Evolutionary conservation across 148 eudicot genomes (phyloP).

Genomic region (Nepenthes mirabilis): DNA sequence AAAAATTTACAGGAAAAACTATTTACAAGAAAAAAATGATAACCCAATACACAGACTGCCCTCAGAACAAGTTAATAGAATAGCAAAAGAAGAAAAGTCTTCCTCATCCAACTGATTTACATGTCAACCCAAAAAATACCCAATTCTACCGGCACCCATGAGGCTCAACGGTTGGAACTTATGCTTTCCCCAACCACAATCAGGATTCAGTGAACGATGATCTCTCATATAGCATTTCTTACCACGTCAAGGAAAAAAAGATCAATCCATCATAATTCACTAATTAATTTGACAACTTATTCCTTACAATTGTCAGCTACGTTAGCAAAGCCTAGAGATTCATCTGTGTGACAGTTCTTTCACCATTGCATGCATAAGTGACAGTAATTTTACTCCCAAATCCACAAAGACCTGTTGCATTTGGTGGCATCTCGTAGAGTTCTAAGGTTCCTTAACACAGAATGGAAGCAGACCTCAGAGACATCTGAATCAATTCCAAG

Average conservation of each 20-base stretch:
- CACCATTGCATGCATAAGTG: conserved; percentile 69
- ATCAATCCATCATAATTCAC: too few species aligned
- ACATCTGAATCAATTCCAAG: conserved; percentile 57
- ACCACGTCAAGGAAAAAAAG: conserved; percentile 29
- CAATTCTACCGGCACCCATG: too few species aligned
- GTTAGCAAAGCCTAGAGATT: conserved; percentile 63
- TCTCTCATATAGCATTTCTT: too few species aligned
- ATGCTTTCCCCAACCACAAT: conserved; percentile 54
- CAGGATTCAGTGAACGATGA: too few species aligned
- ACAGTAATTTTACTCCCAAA: conserved; percentile 80
- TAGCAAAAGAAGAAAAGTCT: conserved; percentile 1
- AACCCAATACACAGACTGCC: too few species aligned
- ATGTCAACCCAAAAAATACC: conserved; percentile 23
- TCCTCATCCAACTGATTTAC: neutral
- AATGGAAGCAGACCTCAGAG: conserved; percentile 41
- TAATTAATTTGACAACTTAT: too few species aligned
- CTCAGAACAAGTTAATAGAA: too few species aligned
- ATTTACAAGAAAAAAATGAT: too few species aligned
- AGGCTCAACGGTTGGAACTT: conserved; percentile 77
- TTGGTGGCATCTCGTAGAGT: conserved; percentile 64
- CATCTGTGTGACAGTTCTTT: conserved; percentile 82
- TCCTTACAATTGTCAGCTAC: conserved; percentile 45
- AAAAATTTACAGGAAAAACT: too few species aligned
- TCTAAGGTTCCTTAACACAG: conserved; percentile 53
- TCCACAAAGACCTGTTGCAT: conserved; percentile 68